Evolutionary conservation across 306 rosid species (phyloP).

Genomic region (Pyrus communis): DNA sequence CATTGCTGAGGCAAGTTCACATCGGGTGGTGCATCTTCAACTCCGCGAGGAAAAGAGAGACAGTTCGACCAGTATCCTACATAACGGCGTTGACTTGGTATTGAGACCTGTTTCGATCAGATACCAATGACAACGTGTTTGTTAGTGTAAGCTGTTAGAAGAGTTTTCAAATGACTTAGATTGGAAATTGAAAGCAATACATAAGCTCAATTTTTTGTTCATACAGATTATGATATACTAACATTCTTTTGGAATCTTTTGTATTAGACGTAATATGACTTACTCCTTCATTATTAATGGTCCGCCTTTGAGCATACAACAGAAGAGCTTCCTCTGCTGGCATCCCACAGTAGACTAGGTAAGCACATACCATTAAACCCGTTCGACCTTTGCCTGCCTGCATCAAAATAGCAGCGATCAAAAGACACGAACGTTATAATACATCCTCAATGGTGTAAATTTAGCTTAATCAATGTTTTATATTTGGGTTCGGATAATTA

Average conservation of each 20-base stretch:
- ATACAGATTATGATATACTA: neutral
- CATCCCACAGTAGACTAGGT: conserved; percentile 79
- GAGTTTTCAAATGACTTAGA: neutral
- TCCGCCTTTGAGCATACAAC: conserved; percentile 76
- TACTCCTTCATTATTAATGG: conserved; percentile 97
- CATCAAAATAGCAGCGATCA: conserved; percentile 20
- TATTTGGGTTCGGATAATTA: neutral
- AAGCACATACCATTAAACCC: conserved; percentile 82
- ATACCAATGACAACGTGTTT: neutral
- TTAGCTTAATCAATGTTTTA: neutral
- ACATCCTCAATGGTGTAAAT: neutral
- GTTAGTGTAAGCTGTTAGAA: neutral
- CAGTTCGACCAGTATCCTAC: conserved; percentile 59
- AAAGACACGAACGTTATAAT: neutral
- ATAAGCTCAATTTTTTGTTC: neutral
- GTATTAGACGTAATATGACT: conserved; percentile 58
- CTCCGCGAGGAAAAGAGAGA: conserved; percentile 43
- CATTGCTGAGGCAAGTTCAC: conserved; percentile 58
- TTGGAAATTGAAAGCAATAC: neutral
- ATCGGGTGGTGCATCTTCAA: conserved; percentile 22
- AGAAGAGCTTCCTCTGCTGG: conserved; percentile 79
- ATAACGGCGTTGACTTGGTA: conserved; percentile 95
- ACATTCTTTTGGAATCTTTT: conserved; percentile 4
- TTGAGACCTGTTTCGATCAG: conserved; percentile 61
- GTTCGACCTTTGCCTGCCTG: conserved; percentile 99